Evolutionary conservation across 2,329 filamentous ascomycete species (phyloP), one percentile per base, ranked within the genome.

Genomic region (Alternaria conjuncta): DNA sequence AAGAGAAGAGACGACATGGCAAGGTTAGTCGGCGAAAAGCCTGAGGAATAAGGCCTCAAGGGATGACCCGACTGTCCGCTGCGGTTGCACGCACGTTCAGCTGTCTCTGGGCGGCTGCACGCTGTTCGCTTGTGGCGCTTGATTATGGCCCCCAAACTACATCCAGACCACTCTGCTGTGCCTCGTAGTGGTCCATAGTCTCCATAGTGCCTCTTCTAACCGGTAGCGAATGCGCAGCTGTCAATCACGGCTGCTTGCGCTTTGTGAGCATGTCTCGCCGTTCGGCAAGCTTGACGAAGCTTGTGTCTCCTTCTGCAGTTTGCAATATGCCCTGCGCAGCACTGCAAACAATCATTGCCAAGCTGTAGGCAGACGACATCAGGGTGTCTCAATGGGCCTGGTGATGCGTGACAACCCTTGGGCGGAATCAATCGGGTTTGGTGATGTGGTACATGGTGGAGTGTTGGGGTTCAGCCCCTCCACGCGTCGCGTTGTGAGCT

Each of bases 51-150:
- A 63, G 57, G 61, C 60, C 55, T 11, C 23, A 51, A 18, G 36
- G 28, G 20, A 55, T 26, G 20, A 28, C 25, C 46, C 20, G 28
- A 20, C 41, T 50, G 46, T 55, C 60, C 49, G 41, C 47, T 54
- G 44, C 54, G 13, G 46, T 55, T 32, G 44, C 47, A 49, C 54
- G 57, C 49, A 50, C 53, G 12, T 60, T 66, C 64, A 66, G 63
- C 60, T 65, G 56, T 55, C 32, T n/a, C 47, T 50, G 56, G 56
- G 46, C 55, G 43, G 13, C 63, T 61, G 51, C 56, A 65, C 55
- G 56, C 59, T 57, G 30, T 58, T 36, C 55, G 63, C 59, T 60
- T 60, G 64, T 66, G 64, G 64, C 64, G 53, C 12, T 45, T 13
- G 10, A 25, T 46, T 28, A 15, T 44, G 47, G 64, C 57, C 64